Percentiles rank a stretch among this genome's conserved stretches.
These are phyloP conservation scores for Penicillium psychrofluorescens DNA, from an alignment of 495 filamentous ascomycete genomes.

Conservation along the genomic window DNA sequence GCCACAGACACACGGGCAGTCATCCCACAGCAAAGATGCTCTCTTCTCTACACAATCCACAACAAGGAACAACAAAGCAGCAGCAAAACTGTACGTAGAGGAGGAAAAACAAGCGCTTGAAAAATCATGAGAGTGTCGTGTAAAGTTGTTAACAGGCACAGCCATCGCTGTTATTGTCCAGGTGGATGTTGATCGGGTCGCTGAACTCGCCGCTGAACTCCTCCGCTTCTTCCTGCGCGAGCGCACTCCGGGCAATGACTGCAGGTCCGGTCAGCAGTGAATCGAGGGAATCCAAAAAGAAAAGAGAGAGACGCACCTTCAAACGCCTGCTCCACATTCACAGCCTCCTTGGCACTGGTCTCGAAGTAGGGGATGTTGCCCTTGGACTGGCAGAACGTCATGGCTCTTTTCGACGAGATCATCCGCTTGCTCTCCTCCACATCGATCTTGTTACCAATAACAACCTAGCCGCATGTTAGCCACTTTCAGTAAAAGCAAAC, in stretches of 20 bases:
- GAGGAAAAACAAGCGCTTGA: constrained; percentile 12
- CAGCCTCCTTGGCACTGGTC: constrained; percentile 96
- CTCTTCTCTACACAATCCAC: too few relatives aligned
- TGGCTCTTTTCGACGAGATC: constrained; percentile 90
- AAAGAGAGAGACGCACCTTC: constrained; percentile 55
- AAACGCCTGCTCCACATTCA: constrained; percentile 98
- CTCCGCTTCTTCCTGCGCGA: constrained; percentile 93
- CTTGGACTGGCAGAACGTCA: constrained; percentile 96
- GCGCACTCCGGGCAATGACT: constrained; percentile 96
- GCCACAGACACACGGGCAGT: too few relatives aligned
- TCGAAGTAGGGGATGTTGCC: constrained; percentile 98
- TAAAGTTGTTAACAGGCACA: constrained; percentile 69
- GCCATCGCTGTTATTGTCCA: constrained; percentile 83
- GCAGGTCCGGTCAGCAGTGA: too few relatives aligned
- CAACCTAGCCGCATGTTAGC: constrained; percentile 47
- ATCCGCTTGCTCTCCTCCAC: constrained; percentile 96
- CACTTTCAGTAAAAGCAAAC: not conserved
- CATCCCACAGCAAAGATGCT: too few relatives aligned
- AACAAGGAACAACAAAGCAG: constrained; percentile 3
- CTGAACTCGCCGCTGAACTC: constrained; percentile 89
- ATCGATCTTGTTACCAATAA: constrained; percentile 98
- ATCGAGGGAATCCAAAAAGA: too few relatives aligned
- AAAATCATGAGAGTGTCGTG: constrained; percentile 20
- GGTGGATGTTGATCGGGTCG: constrained; percentile 94
- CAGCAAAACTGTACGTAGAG: too few relatives aligned